Evolutionary conservation across 805 yeast genomes (phyloP).

Genomic region (Teunomyces pallodes): DNA sequence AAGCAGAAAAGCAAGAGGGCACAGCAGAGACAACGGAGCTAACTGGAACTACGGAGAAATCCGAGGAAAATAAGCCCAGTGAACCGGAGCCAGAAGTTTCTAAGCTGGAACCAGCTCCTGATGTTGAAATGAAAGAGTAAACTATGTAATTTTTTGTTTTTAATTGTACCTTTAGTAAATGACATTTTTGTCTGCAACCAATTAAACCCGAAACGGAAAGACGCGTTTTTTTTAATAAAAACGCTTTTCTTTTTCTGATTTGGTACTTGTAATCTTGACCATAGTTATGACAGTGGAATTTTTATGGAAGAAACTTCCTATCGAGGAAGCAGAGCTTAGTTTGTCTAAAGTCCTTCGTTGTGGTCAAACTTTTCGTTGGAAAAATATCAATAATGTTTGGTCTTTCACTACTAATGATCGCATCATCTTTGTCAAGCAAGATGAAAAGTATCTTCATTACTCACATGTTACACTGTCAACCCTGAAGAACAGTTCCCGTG

Average conservation of each 20-base stretch:
- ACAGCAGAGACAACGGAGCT: background rate
- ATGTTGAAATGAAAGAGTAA: conserved; percentile 1
- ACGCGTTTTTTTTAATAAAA: background rate
- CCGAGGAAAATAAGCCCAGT: background rate
- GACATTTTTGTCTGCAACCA: conserved; percentile 1
- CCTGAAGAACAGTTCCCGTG: background rate
- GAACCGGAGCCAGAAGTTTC: background rate
- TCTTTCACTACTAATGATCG: conserved; percentile 58
- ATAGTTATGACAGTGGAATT: background rate
- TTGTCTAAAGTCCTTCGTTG: conserved; percentile 68
- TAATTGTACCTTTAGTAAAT: background rate
- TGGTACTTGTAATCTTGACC: background rate
- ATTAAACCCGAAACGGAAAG: background rate
- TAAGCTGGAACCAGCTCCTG: background rate
- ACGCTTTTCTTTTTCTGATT: background rate
- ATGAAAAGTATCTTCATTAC: conserved; percentile 48
- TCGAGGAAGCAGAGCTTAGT: conserved; percentile 44
- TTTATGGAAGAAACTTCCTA: conserved; percentile 11
- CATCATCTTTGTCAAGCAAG: conserved; percentile 66
- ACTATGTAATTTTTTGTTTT: background rate
- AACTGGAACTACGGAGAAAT: background rate
- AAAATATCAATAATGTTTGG: conserved; percentile 60
- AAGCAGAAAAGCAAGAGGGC: conserved; percentile 5
- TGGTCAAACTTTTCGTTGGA: conserved; percentile 88
- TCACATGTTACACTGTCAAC: conserved; percentile 33